A percentile compares a stretch with the other conserved stretches of the same genome.
Conservation (phyloP, 1,284 basidiomycete genomes). For the Coniferiporia sulphurascens region DNA sequence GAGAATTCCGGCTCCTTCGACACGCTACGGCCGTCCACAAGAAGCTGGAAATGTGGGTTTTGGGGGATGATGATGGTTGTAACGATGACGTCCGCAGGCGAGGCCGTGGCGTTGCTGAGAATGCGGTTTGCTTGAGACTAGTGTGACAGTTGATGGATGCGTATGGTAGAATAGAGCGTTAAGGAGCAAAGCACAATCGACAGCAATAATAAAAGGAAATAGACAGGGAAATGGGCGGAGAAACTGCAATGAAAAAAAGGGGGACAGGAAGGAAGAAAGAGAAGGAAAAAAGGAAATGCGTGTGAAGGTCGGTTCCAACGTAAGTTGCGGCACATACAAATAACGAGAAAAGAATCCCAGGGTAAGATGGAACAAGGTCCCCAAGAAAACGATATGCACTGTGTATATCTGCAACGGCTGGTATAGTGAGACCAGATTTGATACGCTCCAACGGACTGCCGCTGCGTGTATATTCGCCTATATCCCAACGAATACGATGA, state of each 20-base stretch:
- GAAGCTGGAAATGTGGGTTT: not conserved
- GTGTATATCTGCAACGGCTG: not conserved
- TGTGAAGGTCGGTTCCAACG: not conserved
- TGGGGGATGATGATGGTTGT: not conserved
- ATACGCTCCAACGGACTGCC: not conserved
- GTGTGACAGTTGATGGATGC: not conserved
- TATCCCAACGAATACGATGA: not conserved
- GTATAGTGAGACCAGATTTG: not conserved
- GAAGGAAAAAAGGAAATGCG: not conserved
- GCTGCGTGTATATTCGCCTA: not conserved
- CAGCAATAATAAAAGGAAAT: slow-evolving; percentile 3
- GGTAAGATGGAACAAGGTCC: not conserved
- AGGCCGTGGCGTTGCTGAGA: not conserved
- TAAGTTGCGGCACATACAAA: slow-evolving; percentile 1
- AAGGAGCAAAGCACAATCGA: slow-evolving; percentile 11
- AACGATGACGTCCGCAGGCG: not conserved
- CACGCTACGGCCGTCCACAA: not conserved
- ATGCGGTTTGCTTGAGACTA: slow-evolving; percentile 2
- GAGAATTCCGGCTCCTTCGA: not conserved
- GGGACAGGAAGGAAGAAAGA: not conserved
- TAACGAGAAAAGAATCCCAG: slow-evolving; percentile 3
- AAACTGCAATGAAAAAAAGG: not conserved
- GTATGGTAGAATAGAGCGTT: not conserved
- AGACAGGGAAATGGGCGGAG: not conserved
- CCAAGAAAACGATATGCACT: slow-evolving; percentile 1